Conservation (phyloP, 2,329 filamentous ascomycete genomes). For the Exophiala lecanii-corni region DNA sequence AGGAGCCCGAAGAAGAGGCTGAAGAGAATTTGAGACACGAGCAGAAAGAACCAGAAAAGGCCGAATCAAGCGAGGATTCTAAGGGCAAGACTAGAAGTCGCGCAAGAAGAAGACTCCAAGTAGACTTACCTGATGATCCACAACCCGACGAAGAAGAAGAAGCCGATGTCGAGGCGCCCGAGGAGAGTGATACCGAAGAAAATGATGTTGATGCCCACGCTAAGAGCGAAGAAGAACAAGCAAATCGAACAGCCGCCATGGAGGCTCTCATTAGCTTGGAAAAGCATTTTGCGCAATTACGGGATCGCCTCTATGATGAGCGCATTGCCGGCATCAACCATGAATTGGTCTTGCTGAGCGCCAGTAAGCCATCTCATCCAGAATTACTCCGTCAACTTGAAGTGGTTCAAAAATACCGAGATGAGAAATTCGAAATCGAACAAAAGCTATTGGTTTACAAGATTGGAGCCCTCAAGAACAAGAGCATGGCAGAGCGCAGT, state of each 20-base stretch:
- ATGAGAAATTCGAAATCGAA: constrained; percentile 74
- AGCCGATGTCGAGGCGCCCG: constrained; percentile 47
- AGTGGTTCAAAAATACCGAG: constrained; percentile 74
- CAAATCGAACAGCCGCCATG: constrained; percentile 73
- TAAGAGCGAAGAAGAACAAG: constrained; percentile 54
- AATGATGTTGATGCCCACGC: constrained; percentile 40
- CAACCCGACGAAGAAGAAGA: constrained; percentile 44
- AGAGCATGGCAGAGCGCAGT: constrained; percentile 73
- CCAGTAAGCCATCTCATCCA: constrained; percentile 66
- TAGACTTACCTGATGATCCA: constrained; percentile 36
- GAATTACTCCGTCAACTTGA: constrained; percentile 88
- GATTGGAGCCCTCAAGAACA: constrained; percentile 65
- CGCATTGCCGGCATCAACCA: constrained; percentile 73
- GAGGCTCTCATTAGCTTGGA: constrained; percentile 77
- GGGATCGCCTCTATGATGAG: constrained; percentile 79
- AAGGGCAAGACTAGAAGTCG: constrained; percentile 44
- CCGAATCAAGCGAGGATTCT: constrained; percentile 60
- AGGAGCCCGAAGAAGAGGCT: constrained; percentile 46
- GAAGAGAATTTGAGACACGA: constrained; percentile 38
- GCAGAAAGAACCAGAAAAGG: constrained; percentile 43
- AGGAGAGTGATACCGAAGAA: constrained; percentile 42
- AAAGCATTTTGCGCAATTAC: constrained; percentile 79
- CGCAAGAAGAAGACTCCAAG: constrained; percentile 35
- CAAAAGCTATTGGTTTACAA: constrained; percentile 70
- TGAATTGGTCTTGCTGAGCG: constrained; percentile 57